phyloP scores from a whole-genome alignment of 495 filamentous ascomycete genomes.

The Penicillium coprophilum region DNA sequence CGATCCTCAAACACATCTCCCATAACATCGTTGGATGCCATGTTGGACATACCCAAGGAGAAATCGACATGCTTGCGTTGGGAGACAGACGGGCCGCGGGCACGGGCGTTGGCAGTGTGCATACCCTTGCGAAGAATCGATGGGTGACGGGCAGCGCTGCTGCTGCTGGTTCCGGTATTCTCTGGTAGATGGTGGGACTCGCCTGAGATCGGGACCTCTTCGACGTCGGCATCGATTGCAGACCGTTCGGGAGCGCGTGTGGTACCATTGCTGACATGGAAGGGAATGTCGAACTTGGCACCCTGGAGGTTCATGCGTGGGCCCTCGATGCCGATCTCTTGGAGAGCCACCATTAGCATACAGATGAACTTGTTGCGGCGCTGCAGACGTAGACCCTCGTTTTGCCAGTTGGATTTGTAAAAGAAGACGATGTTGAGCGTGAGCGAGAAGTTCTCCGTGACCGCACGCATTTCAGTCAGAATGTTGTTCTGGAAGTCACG shows the following conservation, averaged over 20 bases:
- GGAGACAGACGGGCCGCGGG: slow-evolving; percentile 55
- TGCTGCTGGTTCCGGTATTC: slow-evolving; percentile 29
- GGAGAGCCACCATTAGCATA: slow-evolving; percentile 83
- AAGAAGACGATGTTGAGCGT: slow-evolving; percentile 96
- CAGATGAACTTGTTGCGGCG: slow-evolving; percentile 95
- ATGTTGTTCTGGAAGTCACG: slow-evolving; percentile 90
- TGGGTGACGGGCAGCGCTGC: slow-evolving; percentile 36
- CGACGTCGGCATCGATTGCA: slow-evolving; percentile 13
- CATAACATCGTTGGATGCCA: slow-evolving; percentile 59
- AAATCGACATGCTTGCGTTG: slow-evolving; percentile 72
- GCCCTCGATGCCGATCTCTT: slow-evolving; percentile 85
- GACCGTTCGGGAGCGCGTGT: slow-evolving; percentile 18
- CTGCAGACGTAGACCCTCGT: slow-evolving; percentile 84
- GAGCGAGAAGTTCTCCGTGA: slow-evolving; percentile 66
- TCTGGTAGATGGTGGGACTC: slow-evolving; percentile 25
- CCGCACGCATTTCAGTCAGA: slow-evolving; percentile 76
- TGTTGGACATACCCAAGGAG: slow-evolving; percentile 65
- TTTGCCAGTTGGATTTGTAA: slow-evolving; percentile 94
- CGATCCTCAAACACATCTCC: slow-evolving; percentile 68
- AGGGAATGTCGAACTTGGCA: slow-evolving; percentile 55
- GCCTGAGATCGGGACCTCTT: slow-evolving; percentile 18
- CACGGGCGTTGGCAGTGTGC: slow-evolving; percentile 42
- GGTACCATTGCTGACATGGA: slow-evolving; percentile 53
- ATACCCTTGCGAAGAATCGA: slow-evolving; percentile 57
- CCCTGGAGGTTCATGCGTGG: slow-evolving; percentile 76